Evolutionary conservation across 768 basidiomycete species (phyloP).

Genomic region (Leccinellum rugosiceps): DNA sequence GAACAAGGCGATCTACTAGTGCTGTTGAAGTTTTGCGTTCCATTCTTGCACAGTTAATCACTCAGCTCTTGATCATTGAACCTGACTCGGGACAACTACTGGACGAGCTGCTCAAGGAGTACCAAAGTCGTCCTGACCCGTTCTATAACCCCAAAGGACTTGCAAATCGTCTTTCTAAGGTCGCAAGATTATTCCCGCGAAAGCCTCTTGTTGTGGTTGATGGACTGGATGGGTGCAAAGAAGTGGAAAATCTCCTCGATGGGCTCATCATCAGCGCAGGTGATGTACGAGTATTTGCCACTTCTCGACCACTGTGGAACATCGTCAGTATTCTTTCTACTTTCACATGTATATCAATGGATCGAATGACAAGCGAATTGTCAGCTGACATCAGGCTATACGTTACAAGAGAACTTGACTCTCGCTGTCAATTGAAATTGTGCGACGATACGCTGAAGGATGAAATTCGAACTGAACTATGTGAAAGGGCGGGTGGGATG

Average conservation of each 20-base stretch:
- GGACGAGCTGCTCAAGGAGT: conserved; percentile 4
- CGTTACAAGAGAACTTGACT: conserved; percentile 9
- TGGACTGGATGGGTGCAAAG: conserved; percentile 23
- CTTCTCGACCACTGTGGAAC: conserved; percentile 5
- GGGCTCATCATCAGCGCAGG: not conserved
- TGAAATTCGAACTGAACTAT: conserved; percentile 7
- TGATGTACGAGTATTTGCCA: conserved; percentile 4
- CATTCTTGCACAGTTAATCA: conserved; percentile 14
- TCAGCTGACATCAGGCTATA: conserved; percentile 10
- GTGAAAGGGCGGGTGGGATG: conserved; percentile 18
- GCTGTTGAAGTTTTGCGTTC: conserved; percentile 17
- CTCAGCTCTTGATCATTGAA: not conserved
- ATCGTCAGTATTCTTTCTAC: not conserved
- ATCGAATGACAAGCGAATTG: not conserved
- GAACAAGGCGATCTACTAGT: not conserved
- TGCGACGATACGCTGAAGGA: not conserved
- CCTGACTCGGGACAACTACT: not conserved
- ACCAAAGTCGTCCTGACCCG: not conserved
- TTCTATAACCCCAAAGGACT: conserved; percentile 8
- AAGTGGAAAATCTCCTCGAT: conserved; percentile 5
- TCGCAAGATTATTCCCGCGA: not conserved
- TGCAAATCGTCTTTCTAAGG: not conserved
- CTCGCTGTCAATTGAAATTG: conserved; percentile 4
- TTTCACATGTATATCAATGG: conserved; percentile 12
- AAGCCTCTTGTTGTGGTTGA: conserved; percentile 17